Conservation (phyloP, 139 green algal species). For the Dunaliella sp. region DNA sequence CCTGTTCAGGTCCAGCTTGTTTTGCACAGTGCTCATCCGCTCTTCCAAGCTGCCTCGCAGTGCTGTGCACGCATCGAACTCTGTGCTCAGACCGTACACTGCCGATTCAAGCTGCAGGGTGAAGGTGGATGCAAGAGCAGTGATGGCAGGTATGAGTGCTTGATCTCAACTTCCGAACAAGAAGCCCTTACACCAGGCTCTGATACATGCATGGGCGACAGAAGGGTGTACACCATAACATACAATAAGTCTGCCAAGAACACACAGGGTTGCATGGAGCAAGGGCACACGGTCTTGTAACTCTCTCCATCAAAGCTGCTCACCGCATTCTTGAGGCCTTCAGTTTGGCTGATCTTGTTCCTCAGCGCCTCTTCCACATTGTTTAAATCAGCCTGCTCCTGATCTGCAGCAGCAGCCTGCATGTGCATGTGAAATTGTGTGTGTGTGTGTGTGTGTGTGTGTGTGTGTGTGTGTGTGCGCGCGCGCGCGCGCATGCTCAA, state of each 20-base stretch:
- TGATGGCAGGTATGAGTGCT: background rate
- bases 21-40: conserved; percentile 23
- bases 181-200: too few relatives aligned
- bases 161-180: too few relatives aligned
- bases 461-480: too few relatives aligned
- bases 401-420: conserved; percentile 14
- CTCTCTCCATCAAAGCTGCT: too few relatives aligned
- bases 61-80: conserved; percentile 27
- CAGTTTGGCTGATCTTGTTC: conserved; percentile 24
- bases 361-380: conserved; percentile 15
- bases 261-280: too few relatives aligned
- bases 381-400: conserved; percentile 8
- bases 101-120: conserved; percentile 13
- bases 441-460: too few relatives aligned
- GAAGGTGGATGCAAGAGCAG: background rate
- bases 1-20: conserved; percentile 37
- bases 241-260: too few relatives aligned
- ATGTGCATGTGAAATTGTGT: too few relatives aligned
- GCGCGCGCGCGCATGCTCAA: too few relatives aligned
- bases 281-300: too few relatives aligned
- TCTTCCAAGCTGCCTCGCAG: conserved; percentile 27
- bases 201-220: too few relatives aligned
- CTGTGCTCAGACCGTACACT: conserved; percentile 15
- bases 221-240: too few relatives aligned
- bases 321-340: conserved; percentile 6